These are phyloP conservation scores for Paecilomyces niveus DNA, from an alignment of 2,329 filamentous ascomycete species.

Conservation along the genomic window DNA sequence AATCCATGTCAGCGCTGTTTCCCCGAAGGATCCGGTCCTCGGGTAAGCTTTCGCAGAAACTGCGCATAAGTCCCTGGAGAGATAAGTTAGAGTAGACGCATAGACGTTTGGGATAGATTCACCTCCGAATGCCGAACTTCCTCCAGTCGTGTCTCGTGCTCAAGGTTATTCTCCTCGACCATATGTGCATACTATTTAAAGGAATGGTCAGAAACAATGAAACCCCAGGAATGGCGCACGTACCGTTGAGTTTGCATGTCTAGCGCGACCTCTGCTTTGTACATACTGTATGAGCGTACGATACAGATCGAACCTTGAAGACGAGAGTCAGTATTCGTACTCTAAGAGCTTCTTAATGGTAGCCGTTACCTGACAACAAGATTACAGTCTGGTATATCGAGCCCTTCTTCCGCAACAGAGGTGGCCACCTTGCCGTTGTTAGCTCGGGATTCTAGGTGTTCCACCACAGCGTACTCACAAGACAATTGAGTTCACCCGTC, in stretches of 20 bases:
- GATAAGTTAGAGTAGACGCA: neutral
- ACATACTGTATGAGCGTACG: conserved; percentile 89
- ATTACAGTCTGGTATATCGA: conserved; percentile 61
- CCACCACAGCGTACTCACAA: conserved; percentile 23
- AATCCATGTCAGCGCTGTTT: conserved; percentile 51
- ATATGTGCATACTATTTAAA: conserved; percentile 63
- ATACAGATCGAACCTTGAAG: conserved; percentile 70
- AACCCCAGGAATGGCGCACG: conserved; percentile 1
- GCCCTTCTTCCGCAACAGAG: conserved; percentile 58
- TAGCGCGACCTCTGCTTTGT: conserved; percentile 81
- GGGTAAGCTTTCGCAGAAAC: conserved; percentile 68
- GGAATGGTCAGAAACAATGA: conserved; percentile 3
- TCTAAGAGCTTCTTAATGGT: neutral
- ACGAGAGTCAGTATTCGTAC: neutral
- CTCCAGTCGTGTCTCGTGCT: conserved; percentile 54
- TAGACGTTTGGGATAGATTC: conserved; percentile 3
- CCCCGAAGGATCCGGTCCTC: conserved; percentile 63
- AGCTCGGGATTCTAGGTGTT: conserved; percentile 3
- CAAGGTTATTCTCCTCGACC: conserved; percentile 64
- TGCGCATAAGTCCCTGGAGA: conserved; percentile 51
- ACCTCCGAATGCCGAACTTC: conserved; percentile 41
- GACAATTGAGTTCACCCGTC: conserved; percentile 51
- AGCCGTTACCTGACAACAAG: conserved; percentile 45
- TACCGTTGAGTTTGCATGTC: conserved; percentile 63
- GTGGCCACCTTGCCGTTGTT: conserved; percentile 47